Evolutionary conservation across 768 basidiomycete species (phyloP).

Genomic region (Podaxis sp.): DNA sequence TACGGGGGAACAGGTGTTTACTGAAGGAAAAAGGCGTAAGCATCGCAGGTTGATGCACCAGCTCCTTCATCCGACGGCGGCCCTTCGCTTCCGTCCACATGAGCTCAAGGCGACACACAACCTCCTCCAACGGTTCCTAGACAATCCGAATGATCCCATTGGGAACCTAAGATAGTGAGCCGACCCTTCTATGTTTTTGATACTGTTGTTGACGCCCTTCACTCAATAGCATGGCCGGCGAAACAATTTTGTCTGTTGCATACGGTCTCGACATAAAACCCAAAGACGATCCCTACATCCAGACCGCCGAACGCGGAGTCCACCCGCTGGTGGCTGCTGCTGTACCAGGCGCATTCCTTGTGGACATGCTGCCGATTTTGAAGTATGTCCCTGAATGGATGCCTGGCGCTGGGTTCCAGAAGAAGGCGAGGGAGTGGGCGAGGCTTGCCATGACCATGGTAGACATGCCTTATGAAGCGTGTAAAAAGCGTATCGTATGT

Average conservation of each 20-base stretch:
- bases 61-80: slow-evolving; percentile 27
- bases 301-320: slow-evolving; percentile 24
- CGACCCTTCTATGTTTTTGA: not conserved
- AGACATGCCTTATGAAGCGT: slow-evolving; percentile 33
- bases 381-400: slow-evolving; percentile 31
- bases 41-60: slow-evolving; percentile 30
- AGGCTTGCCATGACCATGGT: slow-evolving; percentile 29
- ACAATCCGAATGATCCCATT: slow-evolving; percentile 19
- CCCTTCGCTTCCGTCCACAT: slow-evolving; percentile 22
- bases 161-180: slow-evolving; percentile 5
- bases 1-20: too few species aligned
- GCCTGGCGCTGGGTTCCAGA: slow-evolving; percentile 34
- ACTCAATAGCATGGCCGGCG: slow-evolving; percentile 28
- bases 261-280: slow-evolving; percentile 33
- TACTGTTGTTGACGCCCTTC: not conserved
- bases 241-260: slow-evolving; percentile 31
- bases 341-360: slow-evolving; percentile 28
- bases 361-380: slow-evolving; percentile 26
- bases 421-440: slow-evolving; percentile 37
- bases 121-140: slow-evolving; percentile 27
- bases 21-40: slow-evolving; percentile 24
- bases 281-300: slow-evolving; percentile 29
- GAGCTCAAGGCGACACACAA: slow-evolving; percentile 25
- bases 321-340: slow-evolving; percentile 21
- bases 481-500: slow-evolving; percentile 30